Conservation (phyloP, 2,329 filamentous ascomycete species). For the Ophiostoma angusticollis region DNA sequence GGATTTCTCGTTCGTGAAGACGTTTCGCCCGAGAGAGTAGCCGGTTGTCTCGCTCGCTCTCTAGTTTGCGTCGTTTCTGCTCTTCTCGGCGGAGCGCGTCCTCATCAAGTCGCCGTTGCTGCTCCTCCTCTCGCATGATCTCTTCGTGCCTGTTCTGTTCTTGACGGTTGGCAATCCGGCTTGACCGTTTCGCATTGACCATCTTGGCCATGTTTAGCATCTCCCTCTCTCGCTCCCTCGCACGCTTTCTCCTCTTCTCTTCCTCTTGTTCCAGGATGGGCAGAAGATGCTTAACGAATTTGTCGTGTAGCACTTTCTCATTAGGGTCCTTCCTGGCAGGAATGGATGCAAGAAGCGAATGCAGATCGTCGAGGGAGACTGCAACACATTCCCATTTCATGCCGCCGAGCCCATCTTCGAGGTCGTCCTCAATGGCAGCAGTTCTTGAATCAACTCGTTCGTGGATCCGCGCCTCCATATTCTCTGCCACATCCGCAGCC, state of each 20-base stretch:
- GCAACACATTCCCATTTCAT: conserved; percentile 88
- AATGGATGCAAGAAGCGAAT: conserved; percentile 55
- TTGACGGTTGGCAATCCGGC: conserved; percentile 67
- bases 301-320: conserved; percentile 63
- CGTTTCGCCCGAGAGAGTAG: conserved; percentile 77
- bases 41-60: conserved; percentile 64
- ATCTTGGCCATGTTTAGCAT: conserved; percentile 71
- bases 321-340: conserved; percentile 69
- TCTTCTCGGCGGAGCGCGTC: conserved; percentile 55
- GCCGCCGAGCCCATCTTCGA: conserved; percentile 55
- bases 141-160: conserved; percentile 68
- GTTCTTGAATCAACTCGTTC: conserved; percentile 19
- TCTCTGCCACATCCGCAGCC: conserved; percentile 26
- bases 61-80: conserved; percentile 42
- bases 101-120: conserved; percentile 51
- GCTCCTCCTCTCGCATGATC: conserved; percentile 56
- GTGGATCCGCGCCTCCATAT: conserved; percentile 14
- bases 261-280: conserved; percentile 73
- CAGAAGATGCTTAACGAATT: conserved; percentile 64
- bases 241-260: conserved; percentile 59
- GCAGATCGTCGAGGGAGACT: conserved; percentile 66
- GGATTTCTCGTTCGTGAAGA: conserved; percentile 71
- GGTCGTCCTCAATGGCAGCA: conserved; percentile 16
- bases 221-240: conserved; percentile 60
- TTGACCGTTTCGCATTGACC: conserved; percentile 88